Evolutionary conservation across 768 basidiomycete species (phyloP), one percentile per base, ranked within the genome.

Genomic region (Lepiota venenata): DNA sequence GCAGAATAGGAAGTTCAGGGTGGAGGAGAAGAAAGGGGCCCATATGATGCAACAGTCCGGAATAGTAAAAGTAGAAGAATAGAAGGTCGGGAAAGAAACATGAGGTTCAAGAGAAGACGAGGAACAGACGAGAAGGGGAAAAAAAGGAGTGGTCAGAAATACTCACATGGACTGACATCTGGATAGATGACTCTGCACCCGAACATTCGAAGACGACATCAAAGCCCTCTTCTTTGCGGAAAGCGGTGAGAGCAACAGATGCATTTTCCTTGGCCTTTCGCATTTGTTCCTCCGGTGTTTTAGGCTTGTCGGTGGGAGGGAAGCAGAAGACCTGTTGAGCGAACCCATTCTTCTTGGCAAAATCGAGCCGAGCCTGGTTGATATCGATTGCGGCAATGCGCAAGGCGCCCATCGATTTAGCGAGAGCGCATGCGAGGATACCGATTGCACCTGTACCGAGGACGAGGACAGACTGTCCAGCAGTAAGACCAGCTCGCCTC

Each of bases 161-260:
- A 79, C 92, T 77, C 73, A 94, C 92, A 72, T 90, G 83, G 58
- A 95, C 79, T 47, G 90, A 87, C 83, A 91, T 86, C 66, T 96
- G 93, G 65, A 96, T 92, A 65, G 90, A 92, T 35, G 84, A 78
- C 69, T 96, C 93, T 2, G 92, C 93, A 58, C 95, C 95, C 11
- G 93, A 94, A 71, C 95, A 98, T 69, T 98, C 95, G 64, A 95
- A 91, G 46, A 98, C 87, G 64, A 91, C 76, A 68, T 97, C 93
- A 71, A 93, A 96, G 27, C 96, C 96, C 22, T 91, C 85, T 20
- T 75, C 74, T 56, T 78, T 71, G 56, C 69, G 73, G 64, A 91
- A 89, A 50, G 75, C 68, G 46, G 72, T 63, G 54, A 92, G 74
- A 5, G 81, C 78, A 7, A 68, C 63, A 39, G 73, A 68, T 7